Percentiles rank a stretch among this genome's conserved stretches.
Conservation (phyloP, 2,329 filamentous ascomycete genomes). For the Neofusicoccum ribis region DNA sequence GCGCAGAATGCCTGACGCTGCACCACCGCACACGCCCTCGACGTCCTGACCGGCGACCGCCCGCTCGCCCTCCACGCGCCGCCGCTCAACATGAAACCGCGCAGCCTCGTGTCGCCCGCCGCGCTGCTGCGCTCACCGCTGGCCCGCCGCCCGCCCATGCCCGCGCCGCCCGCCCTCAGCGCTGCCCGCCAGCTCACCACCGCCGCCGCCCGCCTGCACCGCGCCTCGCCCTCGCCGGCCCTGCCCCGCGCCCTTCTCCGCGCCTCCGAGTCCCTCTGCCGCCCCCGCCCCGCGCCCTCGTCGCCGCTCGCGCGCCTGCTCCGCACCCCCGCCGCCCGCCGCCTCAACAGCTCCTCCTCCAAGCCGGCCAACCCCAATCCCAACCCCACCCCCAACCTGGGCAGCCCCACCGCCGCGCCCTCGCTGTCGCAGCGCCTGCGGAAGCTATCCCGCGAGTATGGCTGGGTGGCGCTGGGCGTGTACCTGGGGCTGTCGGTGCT, state of each 20-base stretch:
- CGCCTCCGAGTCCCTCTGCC: conserved; percentile 24
- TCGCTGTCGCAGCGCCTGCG: conserved; percentile 72
- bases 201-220: conserved; percentile 24
- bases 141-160: conserved; percentile 24
- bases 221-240: conserved; percentile 25
- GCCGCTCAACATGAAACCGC: conserved; percentile 11
- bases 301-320: conserved; percentile 22
- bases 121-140: conserved; percentile 20
- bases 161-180: background rate
- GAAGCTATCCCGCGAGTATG: conserved; percentile 87
- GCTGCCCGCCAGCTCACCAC: conserved; percentile 23
- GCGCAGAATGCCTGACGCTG: background rate
- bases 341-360: conserved; percentile 37
- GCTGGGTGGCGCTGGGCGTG: conserved; percentile 89
- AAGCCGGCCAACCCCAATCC: conserved; percentile 27
- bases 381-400: conserved; percentile 42
- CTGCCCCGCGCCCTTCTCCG: conserved; percentile 23
- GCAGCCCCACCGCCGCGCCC: conserved; percentile 42
- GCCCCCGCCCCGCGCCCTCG: background rate
- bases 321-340: conserved; percentile 25
- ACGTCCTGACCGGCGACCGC: background rate
- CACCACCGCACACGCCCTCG: background rate
- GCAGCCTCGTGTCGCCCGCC: conserved; percentile 24
- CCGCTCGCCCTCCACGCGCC: background rate
- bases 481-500: conserved; percentile 80